These are phyloP conservation scores for Closterium sp. DNA, from an alignment of 139 green algal species.

Conservation along the genomic window DNA sequence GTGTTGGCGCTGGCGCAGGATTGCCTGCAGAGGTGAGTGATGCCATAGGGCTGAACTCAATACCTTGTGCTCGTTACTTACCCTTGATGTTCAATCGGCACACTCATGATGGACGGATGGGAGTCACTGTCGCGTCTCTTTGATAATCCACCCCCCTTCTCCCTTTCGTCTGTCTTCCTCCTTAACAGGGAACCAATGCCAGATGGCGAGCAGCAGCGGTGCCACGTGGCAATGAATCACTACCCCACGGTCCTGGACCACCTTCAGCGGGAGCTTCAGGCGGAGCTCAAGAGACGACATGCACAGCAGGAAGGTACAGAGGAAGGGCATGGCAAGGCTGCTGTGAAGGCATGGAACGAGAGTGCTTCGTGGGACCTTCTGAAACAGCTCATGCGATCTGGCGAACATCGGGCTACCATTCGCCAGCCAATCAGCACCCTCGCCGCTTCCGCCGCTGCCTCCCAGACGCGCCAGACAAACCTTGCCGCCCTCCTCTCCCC, in stretches of 20 bases:
- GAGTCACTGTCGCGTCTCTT: no score
- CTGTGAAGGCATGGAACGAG: not conserved
- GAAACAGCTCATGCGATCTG: not conserved
- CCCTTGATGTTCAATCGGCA: no score
- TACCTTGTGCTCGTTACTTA: not conserved
- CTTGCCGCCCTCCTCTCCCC: not conserved
- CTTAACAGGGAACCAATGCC: slow-evolving; percentile 17
- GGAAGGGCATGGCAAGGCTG: not conserved
- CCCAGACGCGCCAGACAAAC: not conserved
- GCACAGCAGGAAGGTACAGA: not conserved
- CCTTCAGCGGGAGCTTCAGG: slow-evolving; percentile 30
- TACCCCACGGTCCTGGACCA: slow-evolving; percentile 32
- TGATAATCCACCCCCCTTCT: not conserved
- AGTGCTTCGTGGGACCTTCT: slow-evolving; percentile 1
- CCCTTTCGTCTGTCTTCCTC: not conserved
- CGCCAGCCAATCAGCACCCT: not conserved
- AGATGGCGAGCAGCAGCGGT: slow-evolving; percentile 22
- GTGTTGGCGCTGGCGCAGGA: slow-evolving; percentile 2
- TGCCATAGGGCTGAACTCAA: not conserved
- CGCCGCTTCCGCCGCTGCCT: not conserved
- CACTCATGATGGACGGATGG: no score
- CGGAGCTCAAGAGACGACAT: slow-evolving; percentile 1
- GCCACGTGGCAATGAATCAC: slow-evolving; percentile 17
- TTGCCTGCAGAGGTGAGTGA: not conserved
- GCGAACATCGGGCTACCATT: not conserved